phyloP scores from a whole-genome alignment of 345 rosid species.

The Balakata baccata region DNA sequence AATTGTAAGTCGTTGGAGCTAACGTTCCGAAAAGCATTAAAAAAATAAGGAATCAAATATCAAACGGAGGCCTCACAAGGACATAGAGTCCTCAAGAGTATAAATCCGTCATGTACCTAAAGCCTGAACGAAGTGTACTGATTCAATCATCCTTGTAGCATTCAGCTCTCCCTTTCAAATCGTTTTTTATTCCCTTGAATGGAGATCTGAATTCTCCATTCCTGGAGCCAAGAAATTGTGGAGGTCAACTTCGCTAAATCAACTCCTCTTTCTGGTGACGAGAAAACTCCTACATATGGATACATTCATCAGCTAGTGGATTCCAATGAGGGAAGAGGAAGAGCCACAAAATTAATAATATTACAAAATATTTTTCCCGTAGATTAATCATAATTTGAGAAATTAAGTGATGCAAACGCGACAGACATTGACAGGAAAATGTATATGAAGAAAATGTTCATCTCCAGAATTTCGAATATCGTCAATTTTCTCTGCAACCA shows the following conservation, averaged over 20 bases:
- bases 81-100: background rate
- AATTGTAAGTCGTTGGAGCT: constrained; percentile 70
- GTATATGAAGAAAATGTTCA: background rate
- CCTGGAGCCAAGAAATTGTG: constrained; percentile 20
- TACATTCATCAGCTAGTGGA: background rate
- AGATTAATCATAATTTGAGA: background rate
- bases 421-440: background rate
- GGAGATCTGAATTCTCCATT: constrained; percentile 56
- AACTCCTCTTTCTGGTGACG: too few relatives aligned
- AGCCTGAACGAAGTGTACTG: constrained; percentile 41
- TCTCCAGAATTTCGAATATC: background rate
- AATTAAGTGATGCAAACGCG: background rate
- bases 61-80: background rate
- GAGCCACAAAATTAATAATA: background rate
- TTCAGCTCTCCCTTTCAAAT: constrained; percentile 53
- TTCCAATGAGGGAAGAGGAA: background rate
- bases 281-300: background rate
- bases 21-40: constrained; percentile 42
- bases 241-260: background rate
- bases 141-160: constrained; percentile 72
- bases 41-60: constrained; percentile 3
- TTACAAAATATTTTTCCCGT: background rate
- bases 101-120: constrained; percentile 32
- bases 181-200: constrained; percentile 60
- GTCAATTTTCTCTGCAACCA: constrained; percentile 7